A percentile compares a stretch with the other conserved stretches of the same genome.
These are phyloP conservation scores for Botrytis medusae DNA, from an alignment of 2,329 filamentous ascomycete genomes.

Conservation along the genomic window DNA sequence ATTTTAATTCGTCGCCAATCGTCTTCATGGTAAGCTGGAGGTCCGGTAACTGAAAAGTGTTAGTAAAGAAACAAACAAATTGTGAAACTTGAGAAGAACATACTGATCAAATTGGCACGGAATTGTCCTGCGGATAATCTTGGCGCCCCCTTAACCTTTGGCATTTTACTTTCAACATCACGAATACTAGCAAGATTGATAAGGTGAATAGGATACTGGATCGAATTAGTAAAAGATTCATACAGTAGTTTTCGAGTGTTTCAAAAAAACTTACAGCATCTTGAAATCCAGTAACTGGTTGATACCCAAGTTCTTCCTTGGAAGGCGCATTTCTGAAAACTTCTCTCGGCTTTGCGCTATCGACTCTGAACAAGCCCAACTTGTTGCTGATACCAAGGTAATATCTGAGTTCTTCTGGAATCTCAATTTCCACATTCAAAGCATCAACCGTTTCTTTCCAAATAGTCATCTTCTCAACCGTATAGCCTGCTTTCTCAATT, in stretches of 20 bases:
- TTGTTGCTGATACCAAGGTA: constrained; percentile 67
- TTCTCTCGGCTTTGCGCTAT: constrained; percentile 56
- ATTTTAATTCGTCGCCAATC: constrained; percentile 62
- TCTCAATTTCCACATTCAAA: constrained; percentile 57
- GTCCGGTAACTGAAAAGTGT: constrained; percentile 50
- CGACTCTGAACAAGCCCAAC: constrained; percentile 67
- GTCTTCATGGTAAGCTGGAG: constrained; percentile 66
- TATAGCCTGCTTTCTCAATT: constrained; percentile 59
- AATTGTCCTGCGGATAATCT: constrained; percentile 63
- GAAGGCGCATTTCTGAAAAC: constrained; percentile 61
- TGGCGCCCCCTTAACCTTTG: constrained; percentile 44
- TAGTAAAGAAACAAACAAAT: background rate
- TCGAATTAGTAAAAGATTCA: constrained; percentile 26
- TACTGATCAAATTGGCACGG: constrained; percentile 66
- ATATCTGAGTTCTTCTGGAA: constrained; percentile 60
- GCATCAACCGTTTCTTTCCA: constrained; percentile 59
- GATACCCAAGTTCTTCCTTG: constrained; percentile 59
- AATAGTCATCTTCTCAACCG: constrained; percentile 60
- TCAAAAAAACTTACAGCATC: constrained; percentile 58
- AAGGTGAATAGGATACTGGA: constrained; percentile 67
- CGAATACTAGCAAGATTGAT: constrained; percentile 64
- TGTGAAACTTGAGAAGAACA: background rate
- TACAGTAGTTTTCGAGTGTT: background rate
- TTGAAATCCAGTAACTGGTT: constrained; percentile 66
- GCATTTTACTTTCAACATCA: constrained; percentile 57